Evolutionary conservation across 2,329 filamentous ascomycete species (phyloP).

Genomic region (Aspergillus jensenii): DNA sequence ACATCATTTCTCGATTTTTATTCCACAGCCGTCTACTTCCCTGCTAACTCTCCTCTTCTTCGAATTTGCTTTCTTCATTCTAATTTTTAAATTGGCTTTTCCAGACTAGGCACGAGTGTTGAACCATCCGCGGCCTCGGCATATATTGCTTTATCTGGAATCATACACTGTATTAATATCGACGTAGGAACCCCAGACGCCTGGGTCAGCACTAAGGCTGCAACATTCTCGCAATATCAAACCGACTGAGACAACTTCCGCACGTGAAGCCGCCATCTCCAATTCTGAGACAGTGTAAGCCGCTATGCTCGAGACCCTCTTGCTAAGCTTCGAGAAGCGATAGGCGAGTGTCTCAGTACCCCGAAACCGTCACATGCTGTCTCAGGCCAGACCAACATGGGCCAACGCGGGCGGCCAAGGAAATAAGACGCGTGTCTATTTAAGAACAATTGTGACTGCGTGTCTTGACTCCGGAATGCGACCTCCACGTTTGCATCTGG

Average conservation of each 20-base stretch:
- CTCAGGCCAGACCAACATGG: not conserved
- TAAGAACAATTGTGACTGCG: not conserved
- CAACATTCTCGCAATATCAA: not conserved
- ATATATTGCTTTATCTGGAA: not conserved
- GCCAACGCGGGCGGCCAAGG: not conserved
- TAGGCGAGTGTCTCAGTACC: not conserved
- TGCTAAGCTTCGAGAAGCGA: conserved; percentile 4
- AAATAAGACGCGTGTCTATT: not conserved
- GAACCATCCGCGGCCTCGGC: not conserved
- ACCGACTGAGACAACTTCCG: not conserved
- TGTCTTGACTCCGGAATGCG: not conserved
- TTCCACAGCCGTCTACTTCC: not conserved
- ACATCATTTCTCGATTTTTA: not conserved
- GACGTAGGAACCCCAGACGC: no score
- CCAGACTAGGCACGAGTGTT: not conserved
- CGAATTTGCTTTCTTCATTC: not conserved
- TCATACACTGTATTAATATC: no score
- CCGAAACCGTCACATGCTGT: conserved; percentile 4
- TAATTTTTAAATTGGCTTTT: not conserved
- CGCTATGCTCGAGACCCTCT: not conserved
- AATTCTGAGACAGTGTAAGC: conserved; percentile 1
- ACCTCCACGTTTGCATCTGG: conserved; percentile 4
- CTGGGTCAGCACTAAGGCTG: not conserved
- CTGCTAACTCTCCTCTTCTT: not conserved
- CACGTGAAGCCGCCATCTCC: not conserved